Base-by-base conservation (phyloP, 2,329 filamentous ascomycete genomes). In the Pseudogymnoascus sp. region DNA sequence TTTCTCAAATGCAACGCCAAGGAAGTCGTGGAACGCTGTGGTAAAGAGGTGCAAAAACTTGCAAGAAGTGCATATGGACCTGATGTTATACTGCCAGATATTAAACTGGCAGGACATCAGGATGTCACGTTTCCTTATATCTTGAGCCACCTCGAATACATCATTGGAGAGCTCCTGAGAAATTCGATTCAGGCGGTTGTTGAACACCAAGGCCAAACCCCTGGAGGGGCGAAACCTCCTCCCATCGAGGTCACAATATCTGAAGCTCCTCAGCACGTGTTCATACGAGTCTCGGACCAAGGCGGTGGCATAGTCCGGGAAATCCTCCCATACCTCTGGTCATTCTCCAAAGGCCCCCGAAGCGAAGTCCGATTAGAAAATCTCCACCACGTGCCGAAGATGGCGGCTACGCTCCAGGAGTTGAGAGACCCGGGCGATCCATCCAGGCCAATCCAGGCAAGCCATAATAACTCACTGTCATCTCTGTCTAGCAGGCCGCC, bases 51-150 rank as follows among this genome's bases (percentile, higher is more conserved):
- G 16, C 85, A 86, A 67, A 82, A 88, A 47, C 84, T 97, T 61
- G 87, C 91, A 64, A 83, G 83, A 66, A 83, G 87, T 64, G 89
- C 88, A 61, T 93, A 96, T 70, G 90, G 89, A 0, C 80, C 86
- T 1, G 81, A 87, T 63, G 82, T 86, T 1, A 78, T 81, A 61
- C 83, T 99, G 1, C 95, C 95, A 4, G 86, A 92, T 67, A 90
- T 99, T 75, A 85, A 83, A 57, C 81, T 99, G 64, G 83, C 89
- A 66, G 95, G 96, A 21, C 92, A 99, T 73, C 81, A 95, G 2
- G 86, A 90, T 31, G 93, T 93, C 4, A 96, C 87, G 34, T 99
- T 99, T 72, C 95, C 96, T 1, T 99, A 97, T 72, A 97, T 99
- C 67, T 84, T 96, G 61, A 95, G 88, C 72, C 95, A 97, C 74